Evolutionary conservation across 164 flowering plant genomes (phyloP).

Genomic region (Piper longum): DNA sequence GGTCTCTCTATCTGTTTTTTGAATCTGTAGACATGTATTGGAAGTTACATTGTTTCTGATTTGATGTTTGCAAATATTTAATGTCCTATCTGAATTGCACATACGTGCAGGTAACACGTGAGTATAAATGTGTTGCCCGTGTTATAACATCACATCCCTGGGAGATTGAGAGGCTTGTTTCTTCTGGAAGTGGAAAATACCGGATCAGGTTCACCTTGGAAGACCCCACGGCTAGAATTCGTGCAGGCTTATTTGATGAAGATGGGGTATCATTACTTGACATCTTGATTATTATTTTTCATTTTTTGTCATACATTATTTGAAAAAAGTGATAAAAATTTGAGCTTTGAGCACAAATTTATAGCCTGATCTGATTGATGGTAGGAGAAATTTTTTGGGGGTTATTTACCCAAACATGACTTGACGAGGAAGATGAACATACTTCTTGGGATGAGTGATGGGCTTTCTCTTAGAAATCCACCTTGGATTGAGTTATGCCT

Average conservation of each 20-base stretch:
- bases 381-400: slow-evolving; percentile 11
- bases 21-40: background rate
- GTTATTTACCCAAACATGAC: slow-evolving; percentile 2
- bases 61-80: background rate
- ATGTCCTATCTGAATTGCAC: no score
- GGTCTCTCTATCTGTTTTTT: slow-evolving; percentile 18
- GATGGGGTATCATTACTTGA: slow-evolving; percentile 9
- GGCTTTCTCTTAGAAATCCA: slow-evolving; percentile 28
- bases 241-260: slow-evolving; percentile 4
- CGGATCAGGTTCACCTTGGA: slow-evolving; percentile 7
- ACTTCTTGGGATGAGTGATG: slow-evolving; percentile 9
- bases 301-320: no score
- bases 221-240: slow-evolving; percentile 9
- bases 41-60: background rate
- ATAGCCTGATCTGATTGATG: background rate
- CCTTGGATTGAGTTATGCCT: slow-evolving; percentile 42
- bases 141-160: slow-evolving; percentile 43
- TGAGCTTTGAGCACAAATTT: background rate
- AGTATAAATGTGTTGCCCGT: slow-evolving; percentile 52
- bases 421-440: slow-evolving; percentile 5
- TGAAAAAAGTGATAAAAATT: background rate
- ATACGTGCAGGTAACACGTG: slow-evolving; percentile 33
- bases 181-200: slow-evolving; percentile 6
- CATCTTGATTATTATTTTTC: background rate
- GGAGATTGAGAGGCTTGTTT: slow-evolving; percentile 25